Base-by-base conservation (phyloP, 2,329 filamentous ascomycete species). In the Fusarium brachygibbosum region DNA sequence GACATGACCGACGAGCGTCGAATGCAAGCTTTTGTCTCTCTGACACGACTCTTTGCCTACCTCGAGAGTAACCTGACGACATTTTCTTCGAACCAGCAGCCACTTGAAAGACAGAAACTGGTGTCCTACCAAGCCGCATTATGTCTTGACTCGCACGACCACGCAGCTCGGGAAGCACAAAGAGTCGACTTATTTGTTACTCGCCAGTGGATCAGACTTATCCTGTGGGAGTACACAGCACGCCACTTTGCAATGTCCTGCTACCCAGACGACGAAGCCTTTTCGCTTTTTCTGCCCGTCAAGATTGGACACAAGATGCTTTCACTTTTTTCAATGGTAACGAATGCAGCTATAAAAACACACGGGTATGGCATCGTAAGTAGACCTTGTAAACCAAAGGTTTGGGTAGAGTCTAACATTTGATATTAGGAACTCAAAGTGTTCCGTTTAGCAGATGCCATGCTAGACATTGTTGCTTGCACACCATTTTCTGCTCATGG, bases 291-390 rank as follows among this genome's bases (percentile, higher is more conserved):
- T 2, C 28, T 75, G 2, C 75, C 75, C 2, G 67, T 76, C 34
- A 69, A 63, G 16, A 74, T 75, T n/a, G 75, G 68, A 0, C 73
- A 66, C 13, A 71, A 76, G 37, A 65, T 76, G 51, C 69, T 76
- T n/a, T 66, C 65, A 0, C 64, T 71, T 34, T 68, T 70, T 61
- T 70, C 68, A 51, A 71, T 71, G 58, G 68, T 71, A 3, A 70
- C 71, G 10, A 63, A 57, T 7, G 37, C 66, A 4, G 70, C 72
- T 6, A 74, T 75, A 3, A 65, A 58, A n/a, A 66, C 71, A 1
- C 71, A 76, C 31, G 74, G 74, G 3, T 75, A 74, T 42, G 74
- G 72, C n/a, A 70, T 76, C 45, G 73, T 75, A 45, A 59, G 73
- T 56, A 21, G 11, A 6, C 17, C 4, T 44, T 4, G 8, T n/a